These are phyloP conservation scores for Sophora flavescens DNA, from an alignment of 306 rosid species.

Conservation along the genomic window DNA sequence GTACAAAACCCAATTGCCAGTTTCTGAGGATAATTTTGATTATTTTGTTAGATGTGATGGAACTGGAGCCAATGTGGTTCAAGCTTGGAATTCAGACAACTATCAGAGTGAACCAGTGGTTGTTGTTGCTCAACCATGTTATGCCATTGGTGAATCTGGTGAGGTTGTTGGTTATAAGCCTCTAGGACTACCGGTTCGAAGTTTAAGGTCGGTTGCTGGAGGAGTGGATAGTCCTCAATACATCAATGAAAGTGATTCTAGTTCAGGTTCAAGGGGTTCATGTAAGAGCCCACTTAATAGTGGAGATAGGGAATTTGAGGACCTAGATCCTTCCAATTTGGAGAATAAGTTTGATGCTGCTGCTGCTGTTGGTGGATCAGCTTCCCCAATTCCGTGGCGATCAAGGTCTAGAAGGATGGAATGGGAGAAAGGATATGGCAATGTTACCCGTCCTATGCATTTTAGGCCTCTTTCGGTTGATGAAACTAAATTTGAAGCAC, in stretches of 20 bases:
- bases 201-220: conserved; percentile 61
- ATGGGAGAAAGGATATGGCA: conserved; percentile 51
- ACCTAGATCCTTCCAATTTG: conserved; percentile 58
- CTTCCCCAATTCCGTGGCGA: conserved; percentile 64
- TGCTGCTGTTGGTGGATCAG: conserved; percentile 52
- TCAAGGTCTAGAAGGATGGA: conserved; percentile 57
- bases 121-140: conserved; percentile 69
- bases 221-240: conserved; percentile 50
- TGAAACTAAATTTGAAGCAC: conserved; percentile 74
- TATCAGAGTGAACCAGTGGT: conserved; percentile 65
- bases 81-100: conserved; percentile 78
- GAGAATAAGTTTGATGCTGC: conserved; percentile 58
- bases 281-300: conserved; percentile 47
- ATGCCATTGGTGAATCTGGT: conserved; percentile 50
- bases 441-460: conserved; percentile 50
- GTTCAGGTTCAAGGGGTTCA: conserved; percentile 67
- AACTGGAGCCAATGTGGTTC: conserved; percentile 59
- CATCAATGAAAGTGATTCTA: conserved; percentile 61
- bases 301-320: conserved; percentile 59
- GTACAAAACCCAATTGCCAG: conserved; percentile 52
- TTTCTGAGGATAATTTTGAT: conserved; percentile 43
- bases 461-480: conserved; percentile 76
- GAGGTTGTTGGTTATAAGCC: conserved; percentile 62
- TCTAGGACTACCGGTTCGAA: conserved; percentile 83
- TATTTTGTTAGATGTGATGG: conserved; percentile 51